phyloP scores from a whole-genome alignment of 768 basidiomycete genomes.

The Phaeotremella fagi region DNA sequence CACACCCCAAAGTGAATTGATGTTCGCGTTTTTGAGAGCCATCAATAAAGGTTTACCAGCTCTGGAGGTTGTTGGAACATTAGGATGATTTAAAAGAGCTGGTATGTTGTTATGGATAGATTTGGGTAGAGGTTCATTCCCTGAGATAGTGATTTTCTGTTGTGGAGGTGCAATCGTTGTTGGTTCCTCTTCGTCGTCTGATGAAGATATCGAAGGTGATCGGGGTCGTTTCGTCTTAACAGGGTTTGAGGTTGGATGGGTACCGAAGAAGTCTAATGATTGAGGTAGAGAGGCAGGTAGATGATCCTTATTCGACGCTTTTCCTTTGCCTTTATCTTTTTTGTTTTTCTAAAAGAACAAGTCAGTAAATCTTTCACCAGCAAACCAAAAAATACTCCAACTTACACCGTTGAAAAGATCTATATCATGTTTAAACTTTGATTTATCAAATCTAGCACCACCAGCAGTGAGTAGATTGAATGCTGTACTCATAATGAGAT shows the following conservation, averaged over 20 bases:
- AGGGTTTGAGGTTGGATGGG: conserved; percentile 49
- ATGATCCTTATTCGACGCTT: conserved; percentile 7
- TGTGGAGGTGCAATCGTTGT: conserved; percentile 29
- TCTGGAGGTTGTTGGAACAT: conserved; percentile 12
- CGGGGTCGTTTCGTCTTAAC: conserved; percentile 7
- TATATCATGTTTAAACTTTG: conserved; percentile 58
- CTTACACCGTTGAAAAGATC: conserved; percentile 55
- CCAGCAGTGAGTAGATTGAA: conserved; percentile 87
- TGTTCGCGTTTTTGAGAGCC: conserved; percentile 24
- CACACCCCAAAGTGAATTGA: conserved; percentile 41
- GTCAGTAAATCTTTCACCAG: not conserved
- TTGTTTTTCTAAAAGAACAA: conserved; percentile 21
- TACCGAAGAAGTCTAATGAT: conserved; percentile 89
- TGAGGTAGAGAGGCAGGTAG: conserved; percentile 50
- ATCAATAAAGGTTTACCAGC: conserved; percentile 16
- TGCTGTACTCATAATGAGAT: conserved; percentile 48
- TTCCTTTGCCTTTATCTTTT: conserved; percentile 35
- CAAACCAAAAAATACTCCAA: conserved; percentile 50
- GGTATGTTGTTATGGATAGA: conserved; percentile 37
- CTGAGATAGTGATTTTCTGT: conserved; percentile 45
- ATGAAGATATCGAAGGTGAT: conserved; percentile 12
- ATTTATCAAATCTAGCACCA: conserved; percentile 73
- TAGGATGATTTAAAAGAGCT: conserved; percentile 24
- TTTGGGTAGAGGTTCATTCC: conserved; percentile 36
- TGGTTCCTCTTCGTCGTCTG: conserved; percentile 20